These are phyloP conservation scores for Ascocoryne sarcoides DNA, from an alignment of 2,329 filamentous ascomycete species.

Conservation along the genomic window DNA sequence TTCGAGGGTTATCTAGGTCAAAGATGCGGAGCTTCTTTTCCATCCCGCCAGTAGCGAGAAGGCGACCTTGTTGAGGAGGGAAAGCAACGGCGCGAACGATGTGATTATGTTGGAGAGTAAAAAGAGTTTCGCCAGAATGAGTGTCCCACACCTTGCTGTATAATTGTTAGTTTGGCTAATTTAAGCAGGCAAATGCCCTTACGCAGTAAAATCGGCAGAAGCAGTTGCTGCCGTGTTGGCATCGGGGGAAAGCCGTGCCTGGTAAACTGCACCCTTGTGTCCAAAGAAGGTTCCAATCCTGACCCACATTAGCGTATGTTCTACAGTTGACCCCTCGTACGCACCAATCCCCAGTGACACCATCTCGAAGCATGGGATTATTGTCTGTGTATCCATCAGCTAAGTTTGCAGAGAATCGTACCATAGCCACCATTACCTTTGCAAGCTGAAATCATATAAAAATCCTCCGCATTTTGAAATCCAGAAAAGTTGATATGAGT, in stretches of 20 bases:
- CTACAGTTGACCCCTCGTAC: constrained; percentile 16
- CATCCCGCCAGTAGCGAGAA: constrained; percentile 86
- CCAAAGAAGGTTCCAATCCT: constrained; percentile 96
- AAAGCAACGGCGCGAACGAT: constrained; percentile 94
- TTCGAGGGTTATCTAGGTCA: constrained; percentile 46
- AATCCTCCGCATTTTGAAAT: constrained; percentile 52
- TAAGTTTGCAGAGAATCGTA: neutral
- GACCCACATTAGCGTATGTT: constrained; percentile 14
- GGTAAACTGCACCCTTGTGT: constrained; percentile 97
- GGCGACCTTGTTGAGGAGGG: constrained; percentile 68
- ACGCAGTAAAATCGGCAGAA: constrained; percentile 93
- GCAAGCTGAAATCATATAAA: constrained; percentile 66
- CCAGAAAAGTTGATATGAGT: constrained; percentile 66
- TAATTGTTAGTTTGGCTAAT: constrained; percentile 24
- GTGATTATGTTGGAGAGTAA: constrained; percentile 83
- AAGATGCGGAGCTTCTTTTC: constrained; percentile 97
- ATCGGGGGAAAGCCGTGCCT: constrained; percentile 82
- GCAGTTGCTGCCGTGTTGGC: constrained; percentile 84
- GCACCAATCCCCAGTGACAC: constrained; percentile 87
- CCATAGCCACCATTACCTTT: constrained; percentile 42
- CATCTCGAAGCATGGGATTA: constrained; percentile 96
- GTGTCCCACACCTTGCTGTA: constrained; percentile 95
- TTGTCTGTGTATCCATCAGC: constrained; percentile 54
- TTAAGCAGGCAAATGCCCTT: constrained; percentile 30
- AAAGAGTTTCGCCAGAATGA: constrained; percentile 80